A percentile compares a stretch with the other conserved stretches of the same genome.
Conservation (phyloP, 2,329 filamentous ascomycete genomes). For the Escovopsis weberi region DNA sequence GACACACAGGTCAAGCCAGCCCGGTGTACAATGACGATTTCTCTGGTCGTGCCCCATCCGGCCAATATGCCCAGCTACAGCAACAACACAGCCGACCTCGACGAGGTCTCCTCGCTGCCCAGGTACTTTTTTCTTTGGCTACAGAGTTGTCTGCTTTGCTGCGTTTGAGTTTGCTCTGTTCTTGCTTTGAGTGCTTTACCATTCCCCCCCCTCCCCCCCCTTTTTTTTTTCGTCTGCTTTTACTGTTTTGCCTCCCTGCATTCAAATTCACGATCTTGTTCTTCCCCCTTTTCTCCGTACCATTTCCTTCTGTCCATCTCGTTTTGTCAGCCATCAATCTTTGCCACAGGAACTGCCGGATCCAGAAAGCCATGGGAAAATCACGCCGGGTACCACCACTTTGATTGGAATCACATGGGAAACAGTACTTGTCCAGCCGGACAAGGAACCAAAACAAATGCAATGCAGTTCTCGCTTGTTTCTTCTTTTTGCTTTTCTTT, state of each 20-base stretch:
- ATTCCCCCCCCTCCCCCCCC: no score
- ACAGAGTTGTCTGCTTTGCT: conserved; percentile 14
- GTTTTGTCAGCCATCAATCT: conserved; percentile 10
- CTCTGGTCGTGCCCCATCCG: conserved; percentile 32
- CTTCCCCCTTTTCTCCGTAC: conserved; percentile 7
- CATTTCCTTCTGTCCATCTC: conserved; percentile 9
- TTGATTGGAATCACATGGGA: conserved; percentile 3
- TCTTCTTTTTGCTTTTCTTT: background rate
- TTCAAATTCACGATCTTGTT: conserved; percentile 18
- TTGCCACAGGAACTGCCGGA: conserved; percentile 7
- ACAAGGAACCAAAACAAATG: conserved; percentile 15
- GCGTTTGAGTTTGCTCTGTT: conserved; percentile 12
- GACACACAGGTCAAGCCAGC: conserved; percentile 13
- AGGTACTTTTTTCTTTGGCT: conserved; percentile 43
- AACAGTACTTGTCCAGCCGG: conserved; percentile 18
- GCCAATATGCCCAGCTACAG: conserved; percentile 40
- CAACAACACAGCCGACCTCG: conserved; percentile 35
- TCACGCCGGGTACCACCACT: conserved; percentile 1
- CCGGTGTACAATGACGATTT: conserved; percentile 33
- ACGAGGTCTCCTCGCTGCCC: conserved; percentile 45
- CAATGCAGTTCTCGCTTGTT: conserved; percentile 3
- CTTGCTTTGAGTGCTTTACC: background rate
- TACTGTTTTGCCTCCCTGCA: conserved; percentile 9
- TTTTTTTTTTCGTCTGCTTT: conserved; percentile 16
- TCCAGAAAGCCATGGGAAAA: conserved; percentile 5